These are phyloP conservation scores for Hanseniaspora occidentalis DNA, from an alignment of 805 yeast species.

Conservation along the genomic window DNA sequence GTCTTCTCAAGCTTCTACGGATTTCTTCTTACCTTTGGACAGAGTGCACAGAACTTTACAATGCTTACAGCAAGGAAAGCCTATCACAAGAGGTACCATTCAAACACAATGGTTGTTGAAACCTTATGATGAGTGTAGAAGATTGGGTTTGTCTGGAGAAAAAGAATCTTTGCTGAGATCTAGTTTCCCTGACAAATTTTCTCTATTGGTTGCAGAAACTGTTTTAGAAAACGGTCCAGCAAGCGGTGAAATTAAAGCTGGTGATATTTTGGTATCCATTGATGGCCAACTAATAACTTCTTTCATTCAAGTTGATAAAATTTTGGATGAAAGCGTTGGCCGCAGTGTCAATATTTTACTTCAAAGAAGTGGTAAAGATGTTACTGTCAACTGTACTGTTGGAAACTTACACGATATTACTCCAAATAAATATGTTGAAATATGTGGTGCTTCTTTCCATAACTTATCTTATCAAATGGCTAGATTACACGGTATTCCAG, in stretches of 20 bases:
- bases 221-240: slow-evolving; percentile 82
- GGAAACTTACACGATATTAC: slow-evolving; percentile 74
- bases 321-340: slow-evolving; percentile 62
- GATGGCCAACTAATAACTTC: slow-evolving; percentile 52
- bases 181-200: slow-evolving; percentile 60
- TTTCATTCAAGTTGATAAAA: slow-evolving; percentile 72
- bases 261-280: slow-evolving; percentile 70
- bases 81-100: slow-evolving; percentile 80
- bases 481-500: slow-evolving; percentile 71
- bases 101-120: slow-evolving; percentile 81
- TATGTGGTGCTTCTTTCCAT: slow-evolving; percentile 80
- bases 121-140: slow-evolving; percentile 83
- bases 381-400: slow-evolving; percentile 38
- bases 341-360: slow-evolving; percentile 40
- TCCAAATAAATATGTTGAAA: slow-evolving; percentile 69
- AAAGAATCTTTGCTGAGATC: slow-evolving; percentile 61
- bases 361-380: slow-evolving; percentile 63
- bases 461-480: slow-evolving; percentile 84
- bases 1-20: slow-evolving; percentile 80
- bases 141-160: slow-evolving; percentile 69
- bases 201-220: slow-evolving; percentile 71
- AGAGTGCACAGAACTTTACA: slow-evolving; percentile 71
- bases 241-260: slow-evolving; percentile 59
- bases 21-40: slow-evolving; percentile 78
- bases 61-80: slow-evolving; percentile 47